phyloP scores from a whole-genome alignment of 805 yeast genomes.

The Jamesozyma gamospora region DNA sequence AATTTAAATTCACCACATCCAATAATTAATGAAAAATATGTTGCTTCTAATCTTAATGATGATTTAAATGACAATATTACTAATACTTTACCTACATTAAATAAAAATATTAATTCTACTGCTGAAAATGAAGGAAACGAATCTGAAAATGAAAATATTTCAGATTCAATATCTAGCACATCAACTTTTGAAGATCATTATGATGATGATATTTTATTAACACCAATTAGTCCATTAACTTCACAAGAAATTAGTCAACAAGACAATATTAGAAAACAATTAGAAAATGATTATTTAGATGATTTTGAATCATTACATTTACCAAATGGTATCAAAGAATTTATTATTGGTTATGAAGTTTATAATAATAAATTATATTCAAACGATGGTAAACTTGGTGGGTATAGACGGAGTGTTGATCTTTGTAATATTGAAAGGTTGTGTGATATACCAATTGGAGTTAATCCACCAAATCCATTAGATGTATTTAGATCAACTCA shows the following conservation, averaged over 20 bases:
- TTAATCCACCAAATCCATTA: conserved; percentile 28
- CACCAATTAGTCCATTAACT: conserved; percentile 10
- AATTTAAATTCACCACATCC: conserved; percentile 1
- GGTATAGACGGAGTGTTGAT: conserved; percentile 23
- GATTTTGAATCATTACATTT: conserved; percentile 18
- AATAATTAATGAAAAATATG: neutral
- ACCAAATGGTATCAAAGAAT: conserved; percentile 29
- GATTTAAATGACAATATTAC: neutral
- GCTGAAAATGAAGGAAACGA: neutral
- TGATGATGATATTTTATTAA: conserved; percentile 9
- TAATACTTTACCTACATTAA: neutral
- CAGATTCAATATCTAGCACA: neutral
- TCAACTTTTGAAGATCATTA: conserved; percentile 8
- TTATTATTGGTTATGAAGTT: conserved; percentile 24
- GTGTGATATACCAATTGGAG: conserved; percentile 19
- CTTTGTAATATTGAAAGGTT: conserved; percentile 21
- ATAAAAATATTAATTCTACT: neutral
- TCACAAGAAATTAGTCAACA: conserved; percentile 10
- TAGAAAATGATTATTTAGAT: conserved; percentile 9
- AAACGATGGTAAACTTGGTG: conserved; percentile 20
- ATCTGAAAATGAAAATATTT: neutral
- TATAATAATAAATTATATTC: conserved; percentile 15
- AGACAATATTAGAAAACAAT: conserved; percentile 3
- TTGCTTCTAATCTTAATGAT: neutral
- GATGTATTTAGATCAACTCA: conserved; percentile 29